phyloP scores from a whole-genome alignment of 441 rosid species.

The Mallotus repandus region DNA sequence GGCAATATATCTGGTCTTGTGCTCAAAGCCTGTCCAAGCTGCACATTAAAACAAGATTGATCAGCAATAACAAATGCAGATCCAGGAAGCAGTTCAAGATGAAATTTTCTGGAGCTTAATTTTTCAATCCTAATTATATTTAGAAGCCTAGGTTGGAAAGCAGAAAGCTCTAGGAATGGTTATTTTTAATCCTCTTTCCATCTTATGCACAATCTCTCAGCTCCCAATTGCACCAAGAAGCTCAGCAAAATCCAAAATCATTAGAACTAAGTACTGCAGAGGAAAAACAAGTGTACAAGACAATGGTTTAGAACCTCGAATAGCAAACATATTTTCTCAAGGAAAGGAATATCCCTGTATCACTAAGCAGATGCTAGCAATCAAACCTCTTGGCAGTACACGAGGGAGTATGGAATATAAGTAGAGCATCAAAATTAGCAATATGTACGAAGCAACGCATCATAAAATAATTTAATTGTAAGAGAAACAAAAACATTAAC shows the following conservation, averaged over 20 bases:
- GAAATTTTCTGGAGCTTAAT: conserved; percentile 10
- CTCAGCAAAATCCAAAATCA: no score
- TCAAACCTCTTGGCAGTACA: not conserved
- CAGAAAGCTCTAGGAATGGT: not conserved
- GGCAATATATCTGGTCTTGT: conserved; percentile 97
- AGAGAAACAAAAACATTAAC: not conserved
- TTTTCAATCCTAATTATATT: not conserved
- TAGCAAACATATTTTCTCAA: not conserved
- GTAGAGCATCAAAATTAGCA: not conserved
- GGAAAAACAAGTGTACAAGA: not conserved
- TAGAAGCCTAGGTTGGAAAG: not conserved
- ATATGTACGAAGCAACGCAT: not conserved
- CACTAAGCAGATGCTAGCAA: not conserved
- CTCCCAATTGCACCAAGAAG: not conserved
- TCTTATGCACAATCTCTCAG: not conserved
- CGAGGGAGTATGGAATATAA: not conserved
- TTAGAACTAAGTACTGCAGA: not conserved
- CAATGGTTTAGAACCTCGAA: not conserved
- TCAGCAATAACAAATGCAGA: not conserved
- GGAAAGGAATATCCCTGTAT: not conserved
- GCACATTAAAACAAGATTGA: conserved; percentile 32
- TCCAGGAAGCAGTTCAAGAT: conserved; percentile 1
- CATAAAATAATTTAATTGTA: not conserved
- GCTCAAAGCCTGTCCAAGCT: conserved; percentile 99
- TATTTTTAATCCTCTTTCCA: not conserved